phyloP scores from a whole-genome alignment of 805 yeast species.

The Candida nitratophila region DNA sequence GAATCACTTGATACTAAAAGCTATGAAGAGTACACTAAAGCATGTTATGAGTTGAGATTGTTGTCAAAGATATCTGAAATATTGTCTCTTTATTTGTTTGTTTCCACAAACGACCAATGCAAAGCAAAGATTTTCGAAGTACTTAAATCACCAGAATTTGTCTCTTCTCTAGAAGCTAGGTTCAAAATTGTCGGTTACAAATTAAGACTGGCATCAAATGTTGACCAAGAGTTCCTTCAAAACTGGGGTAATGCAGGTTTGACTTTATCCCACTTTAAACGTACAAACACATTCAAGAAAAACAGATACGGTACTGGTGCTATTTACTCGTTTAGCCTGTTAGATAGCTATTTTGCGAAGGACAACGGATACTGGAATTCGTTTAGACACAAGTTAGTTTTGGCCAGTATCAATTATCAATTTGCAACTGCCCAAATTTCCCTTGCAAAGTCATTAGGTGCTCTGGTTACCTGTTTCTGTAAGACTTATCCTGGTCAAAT shows the following conservation, averaged over 20 bases:
- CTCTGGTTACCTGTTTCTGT: constrained; percentile 61
- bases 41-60: constrained; percentile 49
- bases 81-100: constrained; percentile 63
- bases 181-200: constrained; percentile 25
- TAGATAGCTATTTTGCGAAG: constrained; percentile 50
- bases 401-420: constrained; percentile 58
- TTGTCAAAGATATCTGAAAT: constrained; percentile 69
- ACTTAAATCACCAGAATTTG: constrained; percentile 17
- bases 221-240: constrained; percentile 37
- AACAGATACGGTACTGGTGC: constrained; percentile 46
- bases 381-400: constrained; percentile 42
- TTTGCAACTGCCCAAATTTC: constrained; percentile 58
- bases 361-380: constrained; percentile 38
- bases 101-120: constrained; percentile 38
- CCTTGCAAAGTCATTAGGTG: constrained; percentile 73
- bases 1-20: constrained; percentile 4
- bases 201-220: constrained; percentile 18
- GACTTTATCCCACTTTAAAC: constrained; percentile 44
- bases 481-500: constrained; percentile 30
- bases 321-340: constrained; percentile 50
- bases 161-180: constrained; percentile 31
- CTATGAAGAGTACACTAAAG: constrained; percentile 22
- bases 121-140: constrained; percentile 29
- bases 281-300: constrained; percentile 36
- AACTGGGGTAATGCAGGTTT: constrained; percentile 18